Evolutionary conservation across 768 basidiomycete species (phyloP).

Genomic region (Calocybe indica): DNA sequence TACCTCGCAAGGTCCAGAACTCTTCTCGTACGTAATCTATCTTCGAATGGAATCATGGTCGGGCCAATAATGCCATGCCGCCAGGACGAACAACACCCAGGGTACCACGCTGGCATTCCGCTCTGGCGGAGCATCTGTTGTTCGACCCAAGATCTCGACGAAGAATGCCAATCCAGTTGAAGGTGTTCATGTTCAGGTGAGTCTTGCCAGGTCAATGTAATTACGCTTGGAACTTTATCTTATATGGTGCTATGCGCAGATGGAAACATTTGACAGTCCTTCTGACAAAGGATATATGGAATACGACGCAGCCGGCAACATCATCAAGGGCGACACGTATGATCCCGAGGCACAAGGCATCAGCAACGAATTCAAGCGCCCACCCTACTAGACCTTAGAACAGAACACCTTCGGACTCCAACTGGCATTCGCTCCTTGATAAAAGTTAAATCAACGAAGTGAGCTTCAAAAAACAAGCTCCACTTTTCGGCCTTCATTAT

Average conservation of each 20-base stretch:
- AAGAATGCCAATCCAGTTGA: constrained; percentile 32
- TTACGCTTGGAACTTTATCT: background rate
- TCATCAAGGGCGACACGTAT: constrained; percentile 36
- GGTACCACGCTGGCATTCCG: constrained; percentile 61
- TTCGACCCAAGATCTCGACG: constrained; percentile 27
- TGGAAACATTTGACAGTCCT: constrained; percentile 57
- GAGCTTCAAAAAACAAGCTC: no score
- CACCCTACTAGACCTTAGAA: constrained; percentile 30
- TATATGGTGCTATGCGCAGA: constrained; percentile 29
- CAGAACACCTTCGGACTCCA: no score
- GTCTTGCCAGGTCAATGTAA: constrained; percentile 1
- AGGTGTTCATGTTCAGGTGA: constrained; percentile 58
- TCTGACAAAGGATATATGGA: constrained; percentile 37
- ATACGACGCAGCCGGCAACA: constrained; percentile 54
- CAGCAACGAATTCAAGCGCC: constrained; percentile 59
- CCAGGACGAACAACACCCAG: constrained; percentile 30
- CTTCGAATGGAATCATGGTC: constrained; percentile 3
- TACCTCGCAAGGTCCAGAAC: constrained; percentile 39
- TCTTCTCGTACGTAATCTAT: constrained; percentile 43
- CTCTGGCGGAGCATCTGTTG: constrained; percentile 24
- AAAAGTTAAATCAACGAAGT: no score
- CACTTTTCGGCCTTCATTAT: no score
- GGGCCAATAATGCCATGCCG: background rate
- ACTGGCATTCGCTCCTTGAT: no score
- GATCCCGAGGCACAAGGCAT: constrained; percentile 59